Evolutionary conservation across 176 grass and related monocot genomes (phyloP), one percentile per base, ranked within the genome.

Genomic region (Ensete ventricosum): DNA sequence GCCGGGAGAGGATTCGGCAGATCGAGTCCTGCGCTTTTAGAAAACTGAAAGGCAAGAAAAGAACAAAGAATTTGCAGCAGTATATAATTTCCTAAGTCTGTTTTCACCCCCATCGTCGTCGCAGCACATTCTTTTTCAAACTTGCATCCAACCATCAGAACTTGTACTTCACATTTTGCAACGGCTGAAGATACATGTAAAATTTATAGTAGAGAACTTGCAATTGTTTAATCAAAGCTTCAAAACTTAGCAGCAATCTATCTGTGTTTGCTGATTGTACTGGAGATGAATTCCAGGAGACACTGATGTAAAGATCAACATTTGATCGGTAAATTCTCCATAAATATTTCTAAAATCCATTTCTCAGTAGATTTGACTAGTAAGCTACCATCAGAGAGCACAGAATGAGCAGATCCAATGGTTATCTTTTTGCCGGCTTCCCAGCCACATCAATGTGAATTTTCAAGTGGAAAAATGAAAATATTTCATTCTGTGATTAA

Each of bases 1-100:
- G 90, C 76, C 82, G 95, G 78, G 95, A 99, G 82, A 88, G 90
- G 82, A 86, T 94, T 76, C 77, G 90, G 76, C 95, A 94, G 60
- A 91, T 99, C 9, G 90, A 99, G 78, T 72, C 83, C 67, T 80
- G 63, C 63, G 86, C 95, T n/a, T 86, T 99, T 73, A 86, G 88
- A 83, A 99, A 99, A 81, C 74, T 99, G 9, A 89, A 85, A 82
- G 79, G 51, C 78, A 91, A 85, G 84, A 91, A 91, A 58, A 86
- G 48, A 83, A 72, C 85, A 25, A 79, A 85, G 53, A 80, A 87
- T 74, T 64, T 98, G 84, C 71, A 74, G 70, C 84, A 87, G 8
- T 93, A 91, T 64, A 67, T 92, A 69, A 77, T 80, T 49, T 81
- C 85, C 8, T 84, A 72, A 69, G 80, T 81, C 14, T 65, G 9